phyloP scores from a whole-genome alignment of 2,329 filamentous ascomycete genomes.

The Lizonia empirigonia region DNA sequence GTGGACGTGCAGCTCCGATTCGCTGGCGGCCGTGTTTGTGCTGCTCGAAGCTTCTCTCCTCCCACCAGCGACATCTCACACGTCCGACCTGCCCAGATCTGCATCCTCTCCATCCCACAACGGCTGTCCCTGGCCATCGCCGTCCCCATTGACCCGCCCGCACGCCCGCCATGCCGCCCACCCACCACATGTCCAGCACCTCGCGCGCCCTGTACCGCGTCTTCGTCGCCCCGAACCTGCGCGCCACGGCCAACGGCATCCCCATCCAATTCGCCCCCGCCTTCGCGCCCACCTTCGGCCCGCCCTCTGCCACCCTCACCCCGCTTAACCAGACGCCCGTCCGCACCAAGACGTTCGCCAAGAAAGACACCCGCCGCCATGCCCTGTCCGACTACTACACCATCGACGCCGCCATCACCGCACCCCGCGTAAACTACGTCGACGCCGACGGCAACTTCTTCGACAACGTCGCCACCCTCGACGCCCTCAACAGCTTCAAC shows the following conservation, averaged over 20 bases:
- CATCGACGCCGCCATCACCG: conserved; percentile 57
- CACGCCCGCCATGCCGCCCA: conserved; percentile 33
- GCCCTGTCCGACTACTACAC: conserved; percentile 49
- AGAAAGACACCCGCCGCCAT: conserved; percentile 42
- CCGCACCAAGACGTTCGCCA: conserved; percentile 30
- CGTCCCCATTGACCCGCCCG: background rate
- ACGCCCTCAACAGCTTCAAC: conserved; percentile 55
- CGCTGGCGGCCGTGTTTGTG: conserved; percentile 16
- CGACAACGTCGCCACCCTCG: conserved; percentile 34
- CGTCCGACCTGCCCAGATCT: too few relatives aligned
- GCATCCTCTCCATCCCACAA: too few relatives aligned
- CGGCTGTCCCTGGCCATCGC: too few relatives aligned
- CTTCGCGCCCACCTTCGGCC: conserved; percentile 19
- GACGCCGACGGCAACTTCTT: conserved; percentile 48
- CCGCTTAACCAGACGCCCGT: conserved; percentile 20
- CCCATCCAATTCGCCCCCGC: conserved; percentile 29
- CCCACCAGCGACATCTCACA: background rate
- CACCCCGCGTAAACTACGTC: conserved; percentile 53
- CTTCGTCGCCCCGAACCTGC: conserved; percentile 49
- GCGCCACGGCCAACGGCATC: conserved; percentile 19
- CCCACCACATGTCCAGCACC: conserved; percentile 42
- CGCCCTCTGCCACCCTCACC: conserved; percentile 9
- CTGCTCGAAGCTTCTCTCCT: background rate
- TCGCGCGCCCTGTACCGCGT: conserved; percentile 52
- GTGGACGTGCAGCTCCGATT: conserved; percentile 17